Base-by-base conservation (phyloP, 805 yeast species). In the Yarrowia bubula region DNA sequence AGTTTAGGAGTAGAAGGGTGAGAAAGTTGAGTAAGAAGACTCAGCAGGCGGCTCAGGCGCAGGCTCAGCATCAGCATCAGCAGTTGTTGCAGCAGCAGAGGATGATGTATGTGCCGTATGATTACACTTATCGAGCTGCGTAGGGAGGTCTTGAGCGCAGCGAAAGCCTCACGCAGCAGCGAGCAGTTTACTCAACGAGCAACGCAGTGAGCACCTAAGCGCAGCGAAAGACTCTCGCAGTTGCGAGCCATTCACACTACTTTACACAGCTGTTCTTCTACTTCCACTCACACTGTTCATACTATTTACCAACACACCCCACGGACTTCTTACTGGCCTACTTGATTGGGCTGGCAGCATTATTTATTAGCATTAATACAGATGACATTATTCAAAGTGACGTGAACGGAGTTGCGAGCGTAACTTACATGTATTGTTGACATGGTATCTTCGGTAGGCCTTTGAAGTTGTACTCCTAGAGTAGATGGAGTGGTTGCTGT, bases 1-100 rank as follows among this genome's bases (percentile, higher is more conserved):
- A 74, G 4, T 71, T 76, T 51, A 73, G 83, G 58, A 75, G 79
- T n/a, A 77, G 84, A 50, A 73, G 84, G 44, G 82, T 80, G 10
- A 66, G 71, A n/a, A 58, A 58, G 14, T 32, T 58, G 31, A 31
- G 39, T 13, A 55, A 55, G 13, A 55, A 55, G 11, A 41, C 61
- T 0, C 61, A 55, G 14, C 61, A 55, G 47, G 61, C 61, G 0
- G 47, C 47, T 10, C 61, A 55, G 47, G 61, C 61, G 9, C 47
- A 38, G 7, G 47, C 47, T 1, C 61, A 55, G 13, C 61, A 55
- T 28, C 47, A 41, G 31, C 61, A 55, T 8, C 61, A 55, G 61
- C 47, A 39, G 38, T 8, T 39, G 38, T 28, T 55, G 61, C 61
- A 55, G 61, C 61, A 55, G 39, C 61, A 55, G 61, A 14, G 47